These are phyloP conservation scores for Aspergillus sp. DNA, from an alignment of 2,329 filamentous ascomycete species.

Conservation along the genomic window DNA sequence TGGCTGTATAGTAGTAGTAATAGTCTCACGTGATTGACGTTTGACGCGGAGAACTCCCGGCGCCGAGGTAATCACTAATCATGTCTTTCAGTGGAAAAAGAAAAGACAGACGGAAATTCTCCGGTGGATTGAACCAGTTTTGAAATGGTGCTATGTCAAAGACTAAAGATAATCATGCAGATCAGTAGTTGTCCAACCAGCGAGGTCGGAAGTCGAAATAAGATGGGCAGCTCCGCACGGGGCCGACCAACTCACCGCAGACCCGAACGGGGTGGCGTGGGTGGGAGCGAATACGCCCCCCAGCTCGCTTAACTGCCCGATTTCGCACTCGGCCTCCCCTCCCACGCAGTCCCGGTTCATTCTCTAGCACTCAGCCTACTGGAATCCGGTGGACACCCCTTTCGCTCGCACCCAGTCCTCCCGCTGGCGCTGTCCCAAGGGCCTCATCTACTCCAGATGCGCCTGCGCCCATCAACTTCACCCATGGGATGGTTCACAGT, in stretches of 20 bases:
- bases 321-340: slow-evolving; percentile 19
- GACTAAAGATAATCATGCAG: not conserved
- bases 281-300: slow-evolving; percentile 25
- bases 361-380: slow-evolving; percentile 38
- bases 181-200: not conserved
- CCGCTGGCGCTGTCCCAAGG: slow-evolving; percentile 19
- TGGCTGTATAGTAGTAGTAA: not conserved
- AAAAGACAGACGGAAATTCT: too few species aligned
- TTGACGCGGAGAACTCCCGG: not conserved
- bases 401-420: slow-evolving; percentile 36
- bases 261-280: slow-evolving; percentile 30
- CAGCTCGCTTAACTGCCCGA: slow-evolving; percentile 24
- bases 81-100: not conserved
- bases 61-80: not conserved
- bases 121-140: too few species aligned
- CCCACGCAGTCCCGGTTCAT: slow-evolving; percentile 30
- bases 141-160: too few species aligned
- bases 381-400: slow-evolving; percentile 23
- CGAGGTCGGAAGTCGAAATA: slow-evolving; percentile 9
- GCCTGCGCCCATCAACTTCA: not conserved
- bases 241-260: slow-evolving; percentile 23
- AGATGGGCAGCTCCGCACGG: slow-evolving; percentile 13
- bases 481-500: not conserved
- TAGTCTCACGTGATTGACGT: not conserved
- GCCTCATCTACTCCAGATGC: not conserved